Evolutionary conservation across 495 filamentous ascomycete genomes (phyloP).

Genomic region (Penicillium simplicissimum): DNA sequence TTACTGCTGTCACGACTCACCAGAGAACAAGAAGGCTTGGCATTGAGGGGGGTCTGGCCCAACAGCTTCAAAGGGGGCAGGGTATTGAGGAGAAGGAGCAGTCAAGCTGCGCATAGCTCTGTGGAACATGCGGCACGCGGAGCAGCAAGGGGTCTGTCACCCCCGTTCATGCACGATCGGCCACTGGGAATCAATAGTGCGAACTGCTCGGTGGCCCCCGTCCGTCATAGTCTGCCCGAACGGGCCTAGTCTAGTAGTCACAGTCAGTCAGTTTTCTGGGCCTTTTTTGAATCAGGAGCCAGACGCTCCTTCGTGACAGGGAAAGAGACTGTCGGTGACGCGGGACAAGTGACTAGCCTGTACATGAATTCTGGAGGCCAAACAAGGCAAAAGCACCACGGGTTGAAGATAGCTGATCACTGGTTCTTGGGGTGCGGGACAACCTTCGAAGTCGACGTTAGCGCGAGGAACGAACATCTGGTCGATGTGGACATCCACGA

Average conservation of each 20-base stretch:
- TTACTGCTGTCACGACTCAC: not conserved
- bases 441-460: not conserved
- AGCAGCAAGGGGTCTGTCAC: conserved; percentile 42
- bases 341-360: not conserved
- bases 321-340: not conserved
- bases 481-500: conserved; percentile 9
- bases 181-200: conserved; percentile 22
- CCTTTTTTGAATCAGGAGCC: not conserved
- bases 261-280: not conserved
- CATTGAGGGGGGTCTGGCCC: not conserved
- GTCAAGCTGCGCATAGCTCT: conserved; percentile 9
- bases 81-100: not conserved
- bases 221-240: not conserved
- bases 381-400: not conserved
- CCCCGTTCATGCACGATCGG: conserved; percentile 34
- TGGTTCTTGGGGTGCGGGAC: not conserved
- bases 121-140: conserved; percentile 46
- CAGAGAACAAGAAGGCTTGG: conserved; percentile 1
- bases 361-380: not conserved
- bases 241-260: not conserved
- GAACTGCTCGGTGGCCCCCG: conserved; percentile 4
- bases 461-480: not conserved
- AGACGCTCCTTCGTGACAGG: not conserved
- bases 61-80: not conserved
- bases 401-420: not conserved